These are phyloP conservation scores for Claviceps pusilla DNA, from an alignment of 2,329 filamentous ascomycete genomes.

Conservation along the genomic window DNA sequence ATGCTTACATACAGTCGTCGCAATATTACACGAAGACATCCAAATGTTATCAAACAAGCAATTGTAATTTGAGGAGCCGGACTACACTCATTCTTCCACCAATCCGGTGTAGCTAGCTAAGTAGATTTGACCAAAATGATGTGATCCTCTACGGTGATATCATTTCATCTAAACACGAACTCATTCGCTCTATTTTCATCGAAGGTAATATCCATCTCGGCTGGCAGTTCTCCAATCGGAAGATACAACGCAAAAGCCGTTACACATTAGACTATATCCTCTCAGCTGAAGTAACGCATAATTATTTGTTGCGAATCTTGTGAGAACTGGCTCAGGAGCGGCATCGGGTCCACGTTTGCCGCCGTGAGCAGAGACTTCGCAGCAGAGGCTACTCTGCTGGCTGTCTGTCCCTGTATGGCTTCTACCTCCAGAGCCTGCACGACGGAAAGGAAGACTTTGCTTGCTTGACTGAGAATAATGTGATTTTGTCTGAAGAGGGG, in stretches of 20 bases:
- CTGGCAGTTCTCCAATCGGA: not conserved
- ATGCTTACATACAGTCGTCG: too few species aligned
- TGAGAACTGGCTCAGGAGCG: conserved; percentile 59
- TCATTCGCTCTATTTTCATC: not conserved
- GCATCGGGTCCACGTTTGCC: conserved; percentile 60
- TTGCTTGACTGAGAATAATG: conserved; percentile 59
- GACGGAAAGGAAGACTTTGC: conserved; percentile 71
- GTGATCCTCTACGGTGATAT: not conserved
- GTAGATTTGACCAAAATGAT: not conserved
- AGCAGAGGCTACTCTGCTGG: conserved; percentile 57
- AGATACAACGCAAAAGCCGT: not conserved
- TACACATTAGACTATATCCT: not conserved
- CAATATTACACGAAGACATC: too few species aligned
- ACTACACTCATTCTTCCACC: not conserved
- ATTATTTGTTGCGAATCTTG: conserved; percentile 71
- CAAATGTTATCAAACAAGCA: not conserved
- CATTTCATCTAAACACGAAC: not conserved
- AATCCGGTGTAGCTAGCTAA: not conserved
- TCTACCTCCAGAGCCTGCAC: conserved; percentile 82
- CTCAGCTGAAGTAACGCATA: conserved; percentile 59
- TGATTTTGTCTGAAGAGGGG: conserved; percentile 57
- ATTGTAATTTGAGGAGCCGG: not conserved
- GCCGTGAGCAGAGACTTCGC: conserved; percentile 64
- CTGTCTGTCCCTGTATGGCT: conserved; percentile 73
- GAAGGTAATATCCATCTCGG: not conserved